Percentiles rank a stretch among this genome's conserved stretches.
Conservation (phyloP, 2,329 filamentous ascomycete genomes). For the Macroventuria anomochaeta region DNA sequence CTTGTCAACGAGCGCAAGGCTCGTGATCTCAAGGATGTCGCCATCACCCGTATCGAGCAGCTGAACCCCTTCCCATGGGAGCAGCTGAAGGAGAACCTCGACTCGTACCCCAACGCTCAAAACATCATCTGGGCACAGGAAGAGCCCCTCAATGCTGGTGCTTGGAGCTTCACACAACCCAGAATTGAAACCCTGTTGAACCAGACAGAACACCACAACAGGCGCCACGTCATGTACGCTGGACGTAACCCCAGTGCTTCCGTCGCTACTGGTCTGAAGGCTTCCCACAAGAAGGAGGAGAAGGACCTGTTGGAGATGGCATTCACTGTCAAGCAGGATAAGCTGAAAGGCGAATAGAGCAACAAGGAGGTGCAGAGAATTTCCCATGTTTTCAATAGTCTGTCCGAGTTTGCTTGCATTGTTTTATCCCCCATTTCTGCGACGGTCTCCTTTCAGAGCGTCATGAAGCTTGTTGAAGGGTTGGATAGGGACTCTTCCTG, state of each 20-base stretch:
- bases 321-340: slow-evolving; percentile 68
- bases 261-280: slow-evolving; percentile 92
- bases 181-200: slow-evolving; percentile 96
- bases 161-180: slow-evolving; percentile 96
- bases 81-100: slow-evolving; percentile 93
- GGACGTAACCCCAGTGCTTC: slow-evolving; percentile 91
- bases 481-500: slow-evolving; percentile 27
- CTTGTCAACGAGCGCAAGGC: slow-evolving; percentile 89
- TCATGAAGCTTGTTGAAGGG: slow-evolving; percentile 13
- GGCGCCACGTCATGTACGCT: slow-evolving; percentile 96
- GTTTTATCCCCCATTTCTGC: slow-evolving; percentile 24
- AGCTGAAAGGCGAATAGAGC: slow-evolving; percentile 67
- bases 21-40: slow-evolving; percentile 86
- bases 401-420: slow-evolving; percentile 24
- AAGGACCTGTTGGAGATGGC: slow-evolving; percentile 75
- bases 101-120: slow-evolving; percentile 96
- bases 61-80: slow-evolving; percentile 99
- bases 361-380: neutral
- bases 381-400: slow-evolving; percentile 14
- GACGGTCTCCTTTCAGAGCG: slow-evolving; percentile 9
- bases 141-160: slow-evolving; percentile 95
- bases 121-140: slow-evolving; percentile 98
- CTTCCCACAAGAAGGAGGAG: slow-evolving; percentile 89
- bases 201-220: slow-evolving; percentile 88
- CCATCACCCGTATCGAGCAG: slow-evolving; percentile 95